Base-by-base conservation (phyloP, 2,329 filamentous ascomycete genomes). In the Aspergillus ruber region DNA sequence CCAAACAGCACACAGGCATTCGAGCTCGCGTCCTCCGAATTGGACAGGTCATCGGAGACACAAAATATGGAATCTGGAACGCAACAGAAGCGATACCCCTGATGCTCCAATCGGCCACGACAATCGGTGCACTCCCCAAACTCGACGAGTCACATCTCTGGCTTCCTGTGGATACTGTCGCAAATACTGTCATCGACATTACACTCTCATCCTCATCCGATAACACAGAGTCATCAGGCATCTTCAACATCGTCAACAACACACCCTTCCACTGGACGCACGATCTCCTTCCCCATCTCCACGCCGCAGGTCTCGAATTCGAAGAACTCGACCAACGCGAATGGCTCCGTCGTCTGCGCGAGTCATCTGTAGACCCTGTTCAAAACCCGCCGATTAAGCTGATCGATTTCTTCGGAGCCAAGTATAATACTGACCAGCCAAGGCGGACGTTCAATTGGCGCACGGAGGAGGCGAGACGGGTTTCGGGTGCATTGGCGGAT, bases 181-280 rank as follows among this genome's bases (percentile, higher is more conserved):
- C 72, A 0, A 45, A 56, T 3, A 65, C 65, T 3, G 67, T 72
- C 13, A 45, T 58, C 25, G 56, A 69, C 18, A 53, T 63, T 15
- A 53, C 56, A 13, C 57, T 63, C 23, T 61, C 57, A 29, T 56
- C 50, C 51, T 48, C 8, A 42, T 48, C 8, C 41, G 40, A 18
- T 17, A 9, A 23, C 6, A 13, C 20, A 29, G 44, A 29, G 15
- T 13, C 38, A n/a, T 17, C 44, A 2, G 52, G 6, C 46, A 68
- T 81, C 13, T 79, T 74, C 49, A 77, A 82, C 48, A 64, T 84
- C 7, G 67, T 76, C n/a, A 81, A 81, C 49, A 71, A 72, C 0
- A 60, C 53, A 6, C 62, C 63, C 1, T 75, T 81, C 52, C 56
- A 74, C 33, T 82, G 78, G 77, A 78, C 74, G 0, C 48, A 66